phyloP scores from a whole-genome alignment of 805 yeast species.

The Teunomyces funiuensis region DNA sequence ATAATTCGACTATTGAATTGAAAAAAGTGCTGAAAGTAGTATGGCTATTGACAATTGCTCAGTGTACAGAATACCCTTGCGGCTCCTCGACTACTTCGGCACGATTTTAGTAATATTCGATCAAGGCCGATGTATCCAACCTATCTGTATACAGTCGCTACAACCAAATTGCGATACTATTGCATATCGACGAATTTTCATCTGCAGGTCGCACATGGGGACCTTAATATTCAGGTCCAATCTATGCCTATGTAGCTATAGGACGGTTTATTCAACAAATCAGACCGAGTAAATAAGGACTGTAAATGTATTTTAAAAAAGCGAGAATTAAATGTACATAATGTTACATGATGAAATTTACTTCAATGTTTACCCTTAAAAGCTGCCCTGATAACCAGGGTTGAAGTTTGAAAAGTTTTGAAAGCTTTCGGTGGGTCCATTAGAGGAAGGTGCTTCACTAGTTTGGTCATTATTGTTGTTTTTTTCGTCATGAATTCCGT shows the following conservation, averaged over 20 bases:
- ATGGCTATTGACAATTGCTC: background rate
- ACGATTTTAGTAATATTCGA: background rate
- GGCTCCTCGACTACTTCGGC: background rate
- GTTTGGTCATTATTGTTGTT: background rate
- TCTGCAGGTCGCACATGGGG: too few relatives aligned
- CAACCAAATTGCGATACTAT: too few relatives aligned
- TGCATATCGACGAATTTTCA: too few relatives aligned
- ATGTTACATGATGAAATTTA: constrained; percentile 2
- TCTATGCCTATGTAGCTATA: too few relatives aligned
- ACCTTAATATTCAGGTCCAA: too few relatives aligned
- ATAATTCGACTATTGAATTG: background rate
- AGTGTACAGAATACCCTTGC: too few relatives aligned
- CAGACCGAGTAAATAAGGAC: too few relatives aligned
- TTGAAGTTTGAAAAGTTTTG: constrained; percentile 9
- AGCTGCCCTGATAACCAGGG: constrained; percentile 11
- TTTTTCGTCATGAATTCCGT: constrained; percentile 1
- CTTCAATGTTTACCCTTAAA: background rate
- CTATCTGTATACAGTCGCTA: background rate
- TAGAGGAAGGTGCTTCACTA: background rate
- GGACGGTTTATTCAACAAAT: too few relatives aligned
- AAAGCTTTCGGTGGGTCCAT: background rate
- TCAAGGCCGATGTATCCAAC: background rate
- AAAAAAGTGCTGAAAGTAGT: background rate
- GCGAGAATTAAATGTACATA: constrained; percentile 3
- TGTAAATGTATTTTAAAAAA: background rate